Percentiles rank a stretch among this genome's conserved stretches.
Conservation (phyloP, 306 rosid genomes). For the Carpinus fangiana region DNA sequence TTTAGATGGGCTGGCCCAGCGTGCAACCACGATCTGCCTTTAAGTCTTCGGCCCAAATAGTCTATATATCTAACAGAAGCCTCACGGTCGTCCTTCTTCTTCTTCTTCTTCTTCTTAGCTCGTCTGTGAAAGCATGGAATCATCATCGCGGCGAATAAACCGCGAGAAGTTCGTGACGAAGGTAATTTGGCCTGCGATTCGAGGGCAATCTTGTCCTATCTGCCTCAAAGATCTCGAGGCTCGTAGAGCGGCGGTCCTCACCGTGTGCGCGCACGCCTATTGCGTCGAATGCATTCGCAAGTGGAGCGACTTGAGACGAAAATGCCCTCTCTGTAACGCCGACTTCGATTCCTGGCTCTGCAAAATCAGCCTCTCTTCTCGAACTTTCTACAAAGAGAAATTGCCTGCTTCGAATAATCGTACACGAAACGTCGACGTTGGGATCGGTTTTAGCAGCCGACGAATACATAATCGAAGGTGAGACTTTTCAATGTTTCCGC, state of each 20-base stretch:
- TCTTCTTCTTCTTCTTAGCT: not conserved
- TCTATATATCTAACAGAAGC: not conserved
- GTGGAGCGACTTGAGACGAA: constrained; percentile 55
- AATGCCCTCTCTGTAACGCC: constrained; percentile 66
- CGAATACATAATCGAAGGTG: constrained; percentile 21
- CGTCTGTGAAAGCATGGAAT: constrained; percentile 19
- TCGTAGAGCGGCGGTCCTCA: constrained; percentile 43
- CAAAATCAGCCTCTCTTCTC: constrained; percentile 34
- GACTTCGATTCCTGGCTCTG: constrained; percentile 52
- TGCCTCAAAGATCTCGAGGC: constrained; percentile 39
- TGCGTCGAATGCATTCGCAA: constrained; percentile 51
- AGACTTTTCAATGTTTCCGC: constrained; percentile 9
- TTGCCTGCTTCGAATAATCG: constrained; percentile 20
- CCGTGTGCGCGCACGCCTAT: constrained; percentile 48
- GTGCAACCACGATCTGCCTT: not conserved
- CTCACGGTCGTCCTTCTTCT: not conserved
- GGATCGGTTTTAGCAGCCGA: constrained; percentile 3
- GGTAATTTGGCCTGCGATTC: constrained; percentile 46
- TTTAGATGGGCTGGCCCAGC: not conserved
- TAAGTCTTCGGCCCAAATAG: not conserved
- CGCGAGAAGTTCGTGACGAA: constrained; percentile 32
- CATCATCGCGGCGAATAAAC: constrained; percentile 12
- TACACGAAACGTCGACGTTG: constrained; percentile 2
- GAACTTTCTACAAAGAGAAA: constrained; percentile 33
- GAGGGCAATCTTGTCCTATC: constrained; percentile 49